Evolutionary conservation across 179 eudicot genomes (phyloP), one percentile per base, ranked within the genome.

Genomic region (Pouteria campechiana): DNA sequence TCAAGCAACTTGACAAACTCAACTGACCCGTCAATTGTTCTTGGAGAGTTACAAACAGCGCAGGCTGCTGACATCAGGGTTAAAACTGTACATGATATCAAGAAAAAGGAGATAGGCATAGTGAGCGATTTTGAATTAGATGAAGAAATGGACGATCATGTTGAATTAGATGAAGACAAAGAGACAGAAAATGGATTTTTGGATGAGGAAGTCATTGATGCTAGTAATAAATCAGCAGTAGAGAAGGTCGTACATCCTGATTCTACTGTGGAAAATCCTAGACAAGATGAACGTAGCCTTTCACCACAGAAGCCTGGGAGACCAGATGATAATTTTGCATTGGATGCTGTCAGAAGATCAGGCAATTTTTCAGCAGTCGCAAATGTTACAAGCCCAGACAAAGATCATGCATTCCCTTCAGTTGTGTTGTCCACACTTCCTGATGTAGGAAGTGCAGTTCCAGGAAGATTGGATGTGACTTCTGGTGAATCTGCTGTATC

Each of bases 161-260:
- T 23, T 10, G 42, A 19, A 7, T 14, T 18, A 41, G 49, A 25
- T 39, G 62, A 32, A 10, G 47, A 49, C 19, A 11, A 4, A 27
- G 64, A 52, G 18, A 58, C 68, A 9, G 67, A 59, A 37, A 50
- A 63, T 54, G 65, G 54, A 35, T 25, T 35, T 37, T 39, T 51
- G 13, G 17, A 41, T 0, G 27, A 8, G 25, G 57, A 25, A 49
- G 37, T 32, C 8, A 11, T 16, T 24, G 48, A 36, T 58, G 18
- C 3, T 34, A 44, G 42, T 41, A 53, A 15, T 7, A 41, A 20
- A 53, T 50, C 61, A 33, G 22, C 48, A 1, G 16, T 21, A 31
- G 41, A 37, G 4, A 19, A 5, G 24, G 14, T 35, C 13, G 30
- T 14, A 12, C 6, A 39, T 15, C 17, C 21, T 19, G 40, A 0